Evolutionary conservation across 306 rosid species (phyloP), one percentile per base, ranked within the genome.

Genomic region (Datisca glomerata): DNA sequence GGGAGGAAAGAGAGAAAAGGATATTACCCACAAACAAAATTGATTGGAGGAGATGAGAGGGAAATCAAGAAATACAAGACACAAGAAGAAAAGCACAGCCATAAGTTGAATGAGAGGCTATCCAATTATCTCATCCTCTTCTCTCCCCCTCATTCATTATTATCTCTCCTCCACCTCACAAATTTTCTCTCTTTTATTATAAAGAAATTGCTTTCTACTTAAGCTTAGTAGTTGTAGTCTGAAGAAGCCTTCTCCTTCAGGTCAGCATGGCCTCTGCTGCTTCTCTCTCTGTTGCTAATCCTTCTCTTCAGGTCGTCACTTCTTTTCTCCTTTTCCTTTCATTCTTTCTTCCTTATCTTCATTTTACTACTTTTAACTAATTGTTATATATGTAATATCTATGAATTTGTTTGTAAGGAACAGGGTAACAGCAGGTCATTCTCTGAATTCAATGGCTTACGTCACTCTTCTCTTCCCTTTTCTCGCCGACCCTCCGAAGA

Each of bases 221-320:
- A n/a, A n/a, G n/a, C n/a, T n/a, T n/a, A n/a, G n/a, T n/a, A n/a
- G n/a, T n/a, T n/a, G n/a, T n/a, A n/a, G n/a, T n/a, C n/a, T n/a
- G n/a, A n/a, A n/a, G n/a, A n/a, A n/a, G 14, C 11, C 39, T 25
- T 12, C 16, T 14, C 37, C 57, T 11, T 19, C 49, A 28, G n/a
- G 9, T 14, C 16, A 49, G 22, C 75, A 89, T 89, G 97, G 95
- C 97, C 59, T 74, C 97, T 73, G 93, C 95, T 68, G 68, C 86
- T 65, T n/a, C n/a, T n/a, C 64, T 89, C 12, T 83, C 93, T 13
- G 92, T 76, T 66, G 92, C 94, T 77, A 86, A 86, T 56, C 80
- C 96, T 49, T 69, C 83, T 60, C 68, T 72, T 43, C 86, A 89
- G 97, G 97, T 89, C 48, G 66, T 34, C 27, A 10, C 24, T 15